Evolutionary conservation across 192 early-diverging fungal species (phyloP), one percentile per base, ranked within the genome.

Genomic region (Podila minutissima): DNA sequence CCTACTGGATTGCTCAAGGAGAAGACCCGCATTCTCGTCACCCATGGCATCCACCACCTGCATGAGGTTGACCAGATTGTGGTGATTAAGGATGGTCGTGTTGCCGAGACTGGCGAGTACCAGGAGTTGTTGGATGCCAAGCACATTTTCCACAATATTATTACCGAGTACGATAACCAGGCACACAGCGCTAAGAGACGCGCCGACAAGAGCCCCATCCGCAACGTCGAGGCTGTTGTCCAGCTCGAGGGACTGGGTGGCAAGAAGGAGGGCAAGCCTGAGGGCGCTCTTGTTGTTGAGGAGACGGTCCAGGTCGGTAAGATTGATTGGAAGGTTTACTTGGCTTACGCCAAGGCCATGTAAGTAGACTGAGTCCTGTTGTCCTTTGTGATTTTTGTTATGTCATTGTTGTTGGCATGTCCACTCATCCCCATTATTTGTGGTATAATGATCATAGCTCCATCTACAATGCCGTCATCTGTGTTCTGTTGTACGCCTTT

Each of bases 231-330:
- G 9, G 19, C 41, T 26, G 57, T 28, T 10, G 62, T 10, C 17
- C 66, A 67, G 12, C 41, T n/a, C 5, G 55, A 38, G 17, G 49
- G 31, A 11, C 59, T 24, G 3, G 60, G 2, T 10, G 20, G 35
- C 35, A 20, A 26, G 59, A 61, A 66, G 13, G 46, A 59, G 2
- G 63, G 55, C 12, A 51, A 58, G 9, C 49, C 50, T 41, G 65
- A 69, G 1, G 83, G 83, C 4, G 85, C 76, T 49, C 72, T 97
- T 35, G 95, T 95, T 82, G 86, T 88, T 6, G 89, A 92, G 38
- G 97, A 98, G 83, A 88, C 92, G 66, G 92, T 89, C 66, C 91
- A 92, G 12, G 87, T 90, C 59, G 96, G 96, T 28, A 88, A 86
- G 22, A 95, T 98, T 28, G 88, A 90, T 33, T 92, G 89, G 88